Conservation (phyloP, 2,329 filamentous ascomycete genomes). For the Xylaria sp. region DNA sequence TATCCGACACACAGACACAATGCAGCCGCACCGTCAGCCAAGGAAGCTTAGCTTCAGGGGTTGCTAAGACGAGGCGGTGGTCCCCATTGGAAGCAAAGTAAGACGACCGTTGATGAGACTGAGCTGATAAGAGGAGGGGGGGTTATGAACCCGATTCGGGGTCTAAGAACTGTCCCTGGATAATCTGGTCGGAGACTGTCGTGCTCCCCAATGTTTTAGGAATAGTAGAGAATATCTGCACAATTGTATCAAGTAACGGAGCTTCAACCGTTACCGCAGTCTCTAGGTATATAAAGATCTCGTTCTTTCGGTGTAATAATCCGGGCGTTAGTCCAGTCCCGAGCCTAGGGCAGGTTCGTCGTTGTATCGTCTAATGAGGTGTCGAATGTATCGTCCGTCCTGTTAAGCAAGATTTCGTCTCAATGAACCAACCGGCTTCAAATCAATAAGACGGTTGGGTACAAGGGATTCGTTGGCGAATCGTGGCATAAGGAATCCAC, state of each 20-base stretch:
- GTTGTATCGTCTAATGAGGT: no score
- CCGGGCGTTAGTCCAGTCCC: not conserved
- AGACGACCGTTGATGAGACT: not conserved
- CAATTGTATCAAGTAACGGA: slow-evolving; percentile 16
- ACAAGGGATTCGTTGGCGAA: no score
- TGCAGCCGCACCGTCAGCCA: not conserved
- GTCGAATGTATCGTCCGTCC: no score
- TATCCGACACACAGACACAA: not conserved
- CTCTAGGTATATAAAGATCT: slow-evolving; percentile 2
- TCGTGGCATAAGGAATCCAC: no score
- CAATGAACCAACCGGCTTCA: no score
- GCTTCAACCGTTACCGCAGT: not conserved
- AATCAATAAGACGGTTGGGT: no score
- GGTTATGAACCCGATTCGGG: no score
- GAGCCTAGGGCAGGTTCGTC: no score
- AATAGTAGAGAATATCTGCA: slow-evolving; percentile 4
- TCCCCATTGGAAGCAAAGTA: slow-evolving; percentile 12
- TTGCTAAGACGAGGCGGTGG: slow-evolving; percentile 1
- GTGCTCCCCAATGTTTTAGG: not conserved
- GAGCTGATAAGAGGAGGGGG: not conserved
- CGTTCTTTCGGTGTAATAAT: slow-evolving; percentile 4
- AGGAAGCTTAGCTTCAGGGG: slow-evolving; percentile 3
- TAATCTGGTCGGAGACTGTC: not conserved
- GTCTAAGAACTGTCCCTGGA: not conserved
- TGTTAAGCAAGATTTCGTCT: no score